Evolutionary conservation across 2,329 filamentous ascomycete species (phyloP).

Genomic region (Massarina eburnea): DNA sequence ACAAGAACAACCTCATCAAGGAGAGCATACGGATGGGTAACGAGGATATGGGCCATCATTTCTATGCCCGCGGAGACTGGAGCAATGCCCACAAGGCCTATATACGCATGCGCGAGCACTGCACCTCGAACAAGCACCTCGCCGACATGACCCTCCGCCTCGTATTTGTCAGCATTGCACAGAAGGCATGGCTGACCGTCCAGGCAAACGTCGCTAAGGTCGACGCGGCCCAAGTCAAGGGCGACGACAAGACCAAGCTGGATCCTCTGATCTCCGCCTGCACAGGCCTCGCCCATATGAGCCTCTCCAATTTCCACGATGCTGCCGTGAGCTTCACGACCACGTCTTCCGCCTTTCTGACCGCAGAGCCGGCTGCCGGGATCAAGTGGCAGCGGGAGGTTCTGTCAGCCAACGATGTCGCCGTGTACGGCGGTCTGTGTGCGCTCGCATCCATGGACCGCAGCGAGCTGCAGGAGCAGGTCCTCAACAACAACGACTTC

Average conservation of each 20-base stretch:
- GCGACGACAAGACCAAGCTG: constrained; percentile 60
- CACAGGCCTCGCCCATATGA: constrained; percentile 64
- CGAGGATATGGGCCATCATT: constrained; percentile 85
- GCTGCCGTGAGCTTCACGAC: constrained; percentile 73
- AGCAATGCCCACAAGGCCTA: constrained; percentile 74
- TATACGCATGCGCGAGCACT: constrained; percentile 84
- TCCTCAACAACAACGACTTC: constrained; percentile 85
- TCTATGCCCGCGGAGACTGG: constrained; percentile 76
- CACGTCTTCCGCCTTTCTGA: constrained; percentile 56
- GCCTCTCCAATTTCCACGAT: constrained; percentile 58
- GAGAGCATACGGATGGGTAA: constrained; percentile 98
- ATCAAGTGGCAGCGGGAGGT: constrained; percentile 68
- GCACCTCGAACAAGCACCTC: constrained; percentile 80
- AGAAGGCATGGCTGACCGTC: constrained; percentile 74
- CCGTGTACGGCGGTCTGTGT: constrained; percentile 86
- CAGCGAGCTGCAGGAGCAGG: constrained; percentile 68
- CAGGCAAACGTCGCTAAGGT: constrained; percentile 62
- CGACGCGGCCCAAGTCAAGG: constrained; percentile 55
- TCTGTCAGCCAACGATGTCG: constrained; percentile 82
- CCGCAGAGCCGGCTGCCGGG: constrained; percentile 46
- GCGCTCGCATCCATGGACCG: constrained; percentile 89
- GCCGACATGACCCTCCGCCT: constrained; percentile 79
- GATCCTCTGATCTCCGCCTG: constrained; percentile 66
- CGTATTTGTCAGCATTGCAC: constrained; percentile 73
- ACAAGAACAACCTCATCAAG: constrained; percentile 96